Evolutionary conservation across 345 rosid genomes (phyloP), one percentile per base, ranked within the genome.

Genomic region (Limnanthes douglasii): DNA sequence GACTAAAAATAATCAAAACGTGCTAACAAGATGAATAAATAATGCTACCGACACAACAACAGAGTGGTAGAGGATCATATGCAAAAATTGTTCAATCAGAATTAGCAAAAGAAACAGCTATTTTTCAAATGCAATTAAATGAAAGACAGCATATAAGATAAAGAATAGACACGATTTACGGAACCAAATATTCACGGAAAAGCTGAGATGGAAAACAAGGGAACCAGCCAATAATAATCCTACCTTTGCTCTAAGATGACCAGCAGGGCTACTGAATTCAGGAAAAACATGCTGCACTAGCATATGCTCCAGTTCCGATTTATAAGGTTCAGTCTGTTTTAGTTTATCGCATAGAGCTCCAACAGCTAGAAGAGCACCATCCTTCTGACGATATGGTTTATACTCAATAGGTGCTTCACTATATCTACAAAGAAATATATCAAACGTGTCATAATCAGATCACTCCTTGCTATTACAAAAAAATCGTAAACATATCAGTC

Each of bases 301-400:
- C 96, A 85, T 85, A 18, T 46, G 71, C 65, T 85, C 96, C 39
- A 85, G 68, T 51, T 80, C 90, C 57, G 80, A 60, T 61, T 77
- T 80, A 56, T 85, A 85, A 2, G 99, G 99, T 29, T 85, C 99
- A 12, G 77, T 81, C 60, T 85, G 93, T 64, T 81, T 92, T 58
- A 92, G 60, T 56, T 78, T 85, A 59, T 92, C 99, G 70, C 90
- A 92, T 46, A 92, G 96, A 21, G 96, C 68, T 62, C 99, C 99
- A 61, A 92, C 73, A 43, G 99, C 90, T 56, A 92, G 99, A 54
- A 92, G 58, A 9, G 96, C 96, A 34, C 99, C 99, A 64, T 92
- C 99, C 56, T 85, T 92, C 56, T 78, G 96, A 12, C 84, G 72
- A 56, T 73, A 78, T 11, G 77, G 86, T 50, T 92, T 92, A 53